Evolutionary conservation across 208 protist genomes (phyloP).

Genomic region (Leishmania tropica): DNA sequence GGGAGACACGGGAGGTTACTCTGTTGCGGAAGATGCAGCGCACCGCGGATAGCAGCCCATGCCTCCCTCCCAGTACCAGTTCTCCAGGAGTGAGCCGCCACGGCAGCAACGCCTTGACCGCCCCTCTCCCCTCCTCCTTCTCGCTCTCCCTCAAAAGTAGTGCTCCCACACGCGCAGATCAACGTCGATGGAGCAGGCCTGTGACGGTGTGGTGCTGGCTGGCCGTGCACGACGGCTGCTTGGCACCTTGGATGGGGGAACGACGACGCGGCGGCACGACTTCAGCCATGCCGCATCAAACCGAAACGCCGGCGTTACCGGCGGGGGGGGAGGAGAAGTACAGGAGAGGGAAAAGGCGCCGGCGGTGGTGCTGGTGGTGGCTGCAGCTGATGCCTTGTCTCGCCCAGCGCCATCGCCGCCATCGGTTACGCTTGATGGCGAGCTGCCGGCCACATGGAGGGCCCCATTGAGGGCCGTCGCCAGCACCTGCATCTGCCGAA

Average conservation of each 20-base stretch:
- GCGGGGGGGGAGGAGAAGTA: neutral
- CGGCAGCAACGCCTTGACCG: neutral
- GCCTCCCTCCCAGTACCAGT: neutral
- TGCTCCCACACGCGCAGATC: conserved; percentile 33
- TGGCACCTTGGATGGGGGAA: too few species aligned
- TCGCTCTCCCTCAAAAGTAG: conserved; percentile 1
- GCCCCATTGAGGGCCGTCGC: conserved; percentile 6
- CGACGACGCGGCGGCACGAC: conserved; percentile 12
- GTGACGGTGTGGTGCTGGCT: neutral
- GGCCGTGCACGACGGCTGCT: neutral
- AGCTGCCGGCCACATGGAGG: neutral
- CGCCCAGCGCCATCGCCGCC: neutral
- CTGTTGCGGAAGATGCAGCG: neutral
- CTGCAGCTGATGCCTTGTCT: neutral
- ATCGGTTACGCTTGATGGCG: neutral
- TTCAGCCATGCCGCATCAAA: conserved; percentile 26
- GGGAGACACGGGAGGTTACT: neutral
- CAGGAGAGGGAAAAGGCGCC: neutral
- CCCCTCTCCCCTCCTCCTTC: neutral
- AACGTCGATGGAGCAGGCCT: neutral
- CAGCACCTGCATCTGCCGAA: conserved; percentile 20
- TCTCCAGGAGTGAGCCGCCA: neutral
- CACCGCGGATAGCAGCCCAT: neutral
- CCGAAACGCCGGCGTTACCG: neutral
- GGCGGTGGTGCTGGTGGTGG: neutral